Evolutionary conservation across 495 filamentous ascomycete genomes (phyloP).

Genomic region (Penicillium lividum): DNA sequence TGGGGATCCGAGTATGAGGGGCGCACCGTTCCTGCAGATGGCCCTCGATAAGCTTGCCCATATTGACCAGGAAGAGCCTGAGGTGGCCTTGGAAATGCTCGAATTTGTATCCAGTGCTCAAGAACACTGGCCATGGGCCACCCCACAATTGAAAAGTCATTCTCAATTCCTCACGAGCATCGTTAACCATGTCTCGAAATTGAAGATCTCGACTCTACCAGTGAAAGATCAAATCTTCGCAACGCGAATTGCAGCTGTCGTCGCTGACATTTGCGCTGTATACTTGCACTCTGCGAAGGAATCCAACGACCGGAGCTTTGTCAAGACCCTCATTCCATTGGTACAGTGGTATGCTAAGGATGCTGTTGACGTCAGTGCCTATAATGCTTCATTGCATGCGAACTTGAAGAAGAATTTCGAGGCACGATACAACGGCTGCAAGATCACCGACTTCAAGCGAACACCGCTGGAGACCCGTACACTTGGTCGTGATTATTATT

Average conservation of each 20-base stretch:
- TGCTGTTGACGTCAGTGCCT: constrained; percentile 71
- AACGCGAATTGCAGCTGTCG: constrained; percentile 73
- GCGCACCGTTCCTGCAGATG: constrained; percentile 66
- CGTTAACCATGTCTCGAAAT: constrained; percentile 64
- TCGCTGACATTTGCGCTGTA: constrained; percentile 88
- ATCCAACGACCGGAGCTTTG: constrained; percentile 62
- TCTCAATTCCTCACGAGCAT: constrained; percentile 67
- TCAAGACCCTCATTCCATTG: constrained; percentile 67
- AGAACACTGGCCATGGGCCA: constrained; percentile 92
- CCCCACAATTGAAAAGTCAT: constrained; percentile 73
- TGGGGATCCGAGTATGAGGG: constrained; percentile 41
- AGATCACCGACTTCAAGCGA: constrained; percentile 72
- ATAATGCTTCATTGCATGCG: constrained; percentile 81
- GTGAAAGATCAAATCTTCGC: constrained; percentile 51
- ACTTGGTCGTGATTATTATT: constrained; percentile 77
- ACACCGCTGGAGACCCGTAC: constrained; percentile 61
- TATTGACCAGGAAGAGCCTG: constrained; percentile 62
- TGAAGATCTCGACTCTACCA: constrained; percentile 52
- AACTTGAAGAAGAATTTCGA: constrained; percentile 86
- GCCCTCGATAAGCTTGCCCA: constrained; percentile 73
- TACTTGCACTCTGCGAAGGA: constrained; percentile 81
- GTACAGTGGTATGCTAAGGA: constrained; percentile 74
- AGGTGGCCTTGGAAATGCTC: constrained; percentile 69
- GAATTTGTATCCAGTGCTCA: constrained; percentile 83
- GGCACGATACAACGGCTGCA: constrained; percentile 68